Evolutionary conservation across 768 basidiomycete species (phyloP), one percentile per base, ranked within the genome.

Genomic region (Butyriboletus loyo): DNA sequence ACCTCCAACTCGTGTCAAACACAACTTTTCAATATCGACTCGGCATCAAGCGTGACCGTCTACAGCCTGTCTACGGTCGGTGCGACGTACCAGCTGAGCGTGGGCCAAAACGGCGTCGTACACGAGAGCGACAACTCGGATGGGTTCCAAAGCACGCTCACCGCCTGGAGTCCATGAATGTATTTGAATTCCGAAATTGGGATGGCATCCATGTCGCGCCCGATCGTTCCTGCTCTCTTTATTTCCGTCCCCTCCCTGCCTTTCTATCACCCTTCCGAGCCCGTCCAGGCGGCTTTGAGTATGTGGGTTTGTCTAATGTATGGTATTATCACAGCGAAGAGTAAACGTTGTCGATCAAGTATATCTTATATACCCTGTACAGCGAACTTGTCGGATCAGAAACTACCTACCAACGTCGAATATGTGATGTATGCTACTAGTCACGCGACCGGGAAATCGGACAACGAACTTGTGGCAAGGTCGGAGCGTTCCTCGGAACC

Each of bases 1-100:
- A 49, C 60, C 36, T 60, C 55, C 17, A 56, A 46, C 53, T 54
- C 64, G 31, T 80, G 78, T 56, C 78, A 80, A 60, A 34, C 49
- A 5, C 77, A 79, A 43, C 67, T 79, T 41, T 57, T 76, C 57
- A 70, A 73, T 54, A 56, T 80, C 48, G 76, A 75, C 60, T 61
- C 66, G 13, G 56, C 46, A 1, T 77, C 79, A 28, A 61, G 54
- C 31, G 58, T 79, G 49, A 62, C 56, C 45, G 64, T 78, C 42
- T 79, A 75, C 62, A 67, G 73, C 46, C 56, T 81, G 1, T 74
- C 80, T 7, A 81, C 79, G 0, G 64, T 79, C 19, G 78, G 72
- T 30, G 61, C 66, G 27, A 72, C 67, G 5, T 71, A 71, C 59
- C 72, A 73, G 64, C 65, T 81, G 30, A 75, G 71, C 58, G 70